Percentiles rank a stretch among this genome's conserved stretches.
phyloP scores from a whole-genome alignment of 345 rosid species.

The Gynandropsis gynandra region DNA sequence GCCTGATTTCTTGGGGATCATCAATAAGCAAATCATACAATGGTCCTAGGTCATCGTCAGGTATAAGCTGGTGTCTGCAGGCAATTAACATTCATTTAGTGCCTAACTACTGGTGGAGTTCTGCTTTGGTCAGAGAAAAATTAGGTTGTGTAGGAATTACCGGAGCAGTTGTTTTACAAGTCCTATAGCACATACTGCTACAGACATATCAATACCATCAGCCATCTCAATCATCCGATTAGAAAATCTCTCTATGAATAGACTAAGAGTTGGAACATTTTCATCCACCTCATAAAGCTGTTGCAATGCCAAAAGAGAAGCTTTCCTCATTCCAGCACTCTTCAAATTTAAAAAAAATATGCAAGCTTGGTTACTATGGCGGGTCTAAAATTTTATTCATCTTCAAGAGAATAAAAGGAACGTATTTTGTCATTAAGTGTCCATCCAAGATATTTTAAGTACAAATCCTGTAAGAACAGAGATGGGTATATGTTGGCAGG shows the following conservation, averaged over 20 bases:
- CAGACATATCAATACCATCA: constrained; percentile 87
- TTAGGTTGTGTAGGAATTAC: constrained; percentile 31
- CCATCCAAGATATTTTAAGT: constrained; percentile 98
- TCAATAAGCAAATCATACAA: constrained; percentile 92
- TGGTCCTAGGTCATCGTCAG: constrained; percentile 97
- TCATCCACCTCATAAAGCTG: constrained; percentile 89
- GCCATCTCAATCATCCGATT: constrained; percentile 99
- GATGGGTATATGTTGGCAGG: no score
- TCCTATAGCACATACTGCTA: constrained; percentile 91
- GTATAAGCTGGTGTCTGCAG: constrained; percentile 86
- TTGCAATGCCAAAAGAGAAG: constrained; percentile 83
- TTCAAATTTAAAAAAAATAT: constrained; percentile 32
- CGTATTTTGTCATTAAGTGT: constrained; percentile 90
- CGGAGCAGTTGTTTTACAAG: constrained; percentile 90
- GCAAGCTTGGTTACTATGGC: constrained; percentile 15
- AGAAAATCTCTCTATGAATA: constrained; percentile 93
- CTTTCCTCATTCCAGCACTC: constrained; percentile 92
- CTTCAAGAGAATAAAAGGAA: constrained; percentile 15
- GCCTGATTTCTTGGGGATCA: constrained; percentile 88
- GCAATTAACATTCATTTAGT: constrained; percentile 16
- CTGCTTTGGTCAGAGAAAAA: constrained; percentile 9
- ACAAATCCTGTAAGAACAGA: constrained; percentile 82
- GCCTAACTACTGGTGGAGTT: constrained; percentile 6
- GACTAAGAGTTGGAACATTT: constrained; percentile 80
- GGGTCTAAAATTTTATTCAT: neutral